Conservation (phyloP, 2,329 filamentous ascomycete species). For the Knufia fluminis region DNA sequence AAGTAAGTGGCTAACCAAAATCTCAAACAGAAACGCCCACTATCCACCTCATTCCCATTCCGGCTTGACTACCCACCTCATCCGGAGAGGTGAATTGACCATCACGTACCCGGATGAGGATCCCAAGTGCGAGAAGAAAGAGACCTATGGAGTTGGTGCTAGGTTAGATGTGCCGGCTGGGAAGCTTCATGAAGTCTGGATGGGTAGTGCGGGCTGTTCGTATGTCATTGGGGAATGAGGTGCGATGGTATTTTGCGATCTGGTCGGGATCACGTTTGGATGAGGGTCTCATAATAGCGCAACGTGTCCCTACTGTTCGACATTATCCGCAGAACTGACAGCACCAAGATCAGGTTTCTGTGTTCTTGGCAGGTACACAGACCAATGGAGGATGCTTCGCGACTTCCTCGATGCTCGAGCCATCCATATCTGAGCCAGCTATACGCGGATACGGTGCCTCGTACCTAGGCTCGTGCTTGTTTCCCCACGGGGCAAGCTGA, state of each 20-base stretch:
- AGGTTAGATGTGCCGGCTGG: conserved; percentile 50
- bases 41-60: conserved; percentile 51
- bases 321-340: no score
- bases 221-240: conserved; percentile 9
- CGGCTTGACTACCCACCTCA: conserved; percentile 50
- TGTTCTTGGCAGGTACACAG: no score
- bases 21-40: conserved; percentile 42
- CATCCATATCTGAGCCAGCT: no score
- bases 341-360: no score
- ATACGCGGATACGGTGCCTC: no score
- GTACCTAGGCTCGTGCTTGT: not conserved
- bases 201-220: conserved; percentile 36
- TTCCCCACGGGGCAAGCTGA: not conserved
- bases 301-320: no score
- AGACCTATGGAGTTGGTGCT: conserved; percentile 47
- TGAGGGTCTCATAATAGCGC: no score
- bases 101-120: conserved; percentile 50
- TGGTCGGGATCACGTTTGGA: no score
- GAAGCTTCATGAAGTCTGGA: conserved; percentile 52
- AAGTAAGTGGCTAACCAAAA: not conserved
- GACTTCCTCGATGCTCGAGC: no score
- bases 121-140: conserved; percentile 40
- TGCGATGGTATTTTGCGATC: not conserved
- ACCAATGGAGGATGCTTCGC: no score
- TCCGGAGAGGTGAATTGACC: conserved; percentile 48